Conservation (phyloP, 176 grass and related monocot species). For the Carex kokanica region DNA sequence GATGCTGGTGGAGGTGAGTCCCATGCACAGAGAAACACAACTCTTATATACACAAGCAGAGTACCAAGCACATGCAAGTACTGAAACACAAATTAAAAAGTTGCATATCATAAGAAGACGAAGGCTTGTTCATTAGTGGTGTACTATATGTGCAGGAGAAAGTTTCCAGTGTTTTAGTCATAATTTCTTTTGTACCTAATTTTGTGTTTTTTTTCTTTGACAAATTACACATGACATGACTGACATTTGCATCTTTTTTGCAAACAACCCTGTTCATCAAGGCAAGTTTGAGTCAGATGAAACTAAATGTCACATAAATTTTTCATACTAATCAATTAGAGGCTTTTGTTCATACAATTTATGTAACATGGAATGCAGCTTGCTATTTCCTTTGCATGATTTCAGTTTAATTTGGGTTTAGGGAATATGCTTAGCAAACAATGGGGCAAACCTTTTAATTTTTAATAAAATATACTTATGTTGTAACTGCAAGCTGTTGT, state of each 20-base stretch:
- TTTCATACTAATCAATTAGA: not conserved
- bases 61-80: not conserved
- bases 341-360: not conserved
- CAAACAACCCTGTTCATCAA: not conserved
- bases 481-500: not conserved
- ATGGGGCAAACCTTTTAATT: not conserved
- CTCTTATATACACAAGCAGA: not conserved
- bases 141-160: not conserved
- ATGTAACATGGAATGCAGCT: not conserved
- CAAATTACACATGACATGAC: not conserved
- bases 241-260: not conserved
- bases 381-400: not conserved
- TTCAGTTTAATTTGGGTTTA: not conserved
- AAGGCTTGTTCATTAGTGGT: not conserved
- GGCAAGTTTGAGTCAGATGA: not conserved
- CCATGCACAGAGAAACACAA: not conserved
- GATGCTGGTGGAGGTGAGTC: conserved; percentile 80
- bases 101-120: not conserved
- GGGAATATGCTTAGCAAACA: not conserved
- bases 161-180: not conserved
- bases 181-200: not conserved
- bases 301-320: not conserved
- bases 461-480: not conserved
- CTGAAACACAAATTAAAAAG: not conserved
- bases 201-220: not conserved